Evolutionary conservation across 2,329 filamentous ascomycete genomes (phyloP), one percentile per base, ranked within the genome.

Genomic region (Cladosporium sp.): DNA sequence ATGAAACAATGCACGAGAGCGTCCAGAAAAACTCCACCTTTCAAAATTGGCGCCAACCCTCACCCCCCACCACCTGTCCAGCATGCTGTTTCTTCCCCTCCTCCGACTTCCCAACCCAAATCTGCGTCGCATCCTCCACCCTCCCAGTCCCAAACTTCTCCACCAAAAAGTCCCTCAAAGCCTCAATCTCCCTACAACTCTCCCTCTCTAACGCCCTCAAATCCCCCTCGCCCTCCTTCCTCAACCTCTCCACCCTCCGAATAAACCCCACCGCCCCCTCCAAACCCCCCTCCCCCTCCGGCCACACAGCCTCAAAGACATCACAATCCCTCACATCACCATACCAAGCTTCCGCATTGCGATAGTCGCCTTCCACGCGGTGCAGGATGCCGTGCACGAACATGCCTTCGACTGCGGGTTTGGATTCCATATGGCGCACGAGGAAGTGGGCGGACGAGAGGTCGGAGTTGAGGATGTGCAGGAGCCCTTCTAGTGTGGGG

Each of bases 391-490:
- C 70, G 53, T 78, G 76, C 1, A 77, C 63, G 33, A 73, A 70
- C 75, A 79, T 79, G 13, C 70, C 72, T 53, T 78, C 76, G 35
- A 67, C 66, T 0, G 72, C 72, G 0, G 76, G 75, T 12, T 67
- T 59, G 7, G 69, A 67, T 59, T 77, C 71, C 74, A 78, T 77
- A 55, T 79, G 73, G 1, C 76, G 69, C 19, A 75, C 66, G 1
- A 78, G 67, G 59, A 79, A 78, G 60, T 79, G 76, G 0, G 76
- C 76, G 16, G 65, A 68, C 4, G 73, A 64, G 0, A 78, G 64
- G 58, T 79, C 76, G 53, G 65, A 62, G 58, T 79, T 79, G 25
- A 78, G 63, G 47, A 79, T 67, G 59, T 79, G 77, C 3, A 79
- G 66, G 1, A 72, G 62, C 8, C 73, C 65, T 67, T 79, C 76